Percentiles rank a stretch among this genome's conserved stretches.
Conservation (phyloP, 805 yeast genomes). For the Wickerhamiella dianesei region DNA sequence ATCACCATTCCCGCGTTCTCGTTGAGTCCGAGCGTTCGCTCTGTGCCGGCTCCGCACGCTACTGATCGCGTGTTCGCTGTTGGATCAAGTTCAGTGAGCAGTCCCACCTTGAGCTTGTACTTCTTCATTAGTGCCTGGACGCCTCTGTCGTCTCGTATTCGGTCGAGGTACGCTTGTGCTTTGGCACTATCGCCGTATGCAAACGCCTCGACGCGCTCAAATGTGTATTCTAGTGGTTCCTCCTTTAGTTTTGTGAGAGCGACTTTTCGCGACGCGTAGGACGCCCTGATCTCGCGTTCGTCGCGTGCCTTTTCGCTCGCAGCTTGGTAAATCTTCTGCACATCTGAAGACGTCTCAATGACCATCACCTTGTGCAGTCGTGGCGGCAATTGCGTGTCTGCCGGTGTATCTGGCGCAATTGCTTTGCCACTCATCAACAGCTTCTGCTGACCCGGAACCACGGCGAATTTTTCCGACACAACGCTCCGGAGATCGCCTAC, state of each 20-base stretch:
- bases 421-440: background rate
- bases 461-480: background rate
- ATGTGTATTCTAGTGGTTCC: conserved; percentile 21
- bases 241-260: conserved; percentile 5
- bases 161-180: conserved; percentile 21
- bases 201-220: conserved; percentile 22
- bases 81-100: conserved; percentile 29
- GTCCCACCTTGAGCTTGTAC: conserved; percentile 26
- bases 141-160: conserved; percentile 26
- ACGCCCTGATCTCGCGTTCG: background rate
- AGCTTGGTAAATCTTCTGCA: background rate
- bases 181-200: conserved; percentile 23
- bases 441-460: background rate
- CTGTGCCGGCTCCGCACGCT: conserved; percentile 9
- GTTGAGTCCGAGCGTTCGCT: conserved; percentile 25
- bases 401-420: background rate
- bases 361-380: background rate
- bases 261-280: conserved; percentile 6
- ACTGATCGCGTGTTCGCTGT: conserved; percentile 22
- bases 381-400: background rate
- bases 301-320: background rate
- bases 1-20: conserved; percentile 26
- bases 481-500: background rate
- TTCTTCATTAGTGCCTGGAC: conserved; percentile 26
- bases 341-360: background rate